phyloP scores from a whole-genome alignment of 2,329 filamentous ascomycete species.

The Calonectria montana region DNA sequence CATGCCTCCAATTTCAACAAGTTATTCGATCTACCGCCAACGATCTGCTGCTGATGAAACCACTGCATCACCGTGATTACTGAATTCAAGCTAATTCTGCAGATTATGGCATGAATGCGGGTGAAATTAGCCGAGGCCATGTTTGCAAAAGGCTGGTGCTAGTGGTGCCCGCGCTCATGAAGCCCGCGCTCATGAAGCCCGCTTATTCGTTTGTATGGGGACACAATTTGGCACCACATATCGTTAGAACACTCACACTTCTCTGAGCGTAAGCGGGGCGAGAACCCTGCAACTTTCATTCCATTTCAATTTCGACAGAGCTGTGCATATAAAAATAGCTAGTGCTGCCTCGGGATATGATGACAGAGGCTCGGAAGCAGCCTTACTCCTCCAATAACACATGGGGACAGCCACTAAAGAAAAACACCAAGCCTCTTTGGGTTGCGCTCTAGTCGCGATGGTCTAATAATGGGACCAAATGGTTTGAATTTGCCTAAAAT shows the following conservation, averaged over 20 bases:
- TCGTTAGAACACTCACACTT: background rate
- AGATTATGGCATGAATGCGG: background rate
- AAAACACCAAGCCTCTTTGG: too few species aligned
- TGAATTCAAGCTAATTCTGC: too few species aligned
- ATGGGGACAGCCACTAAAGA: too few species aligned
- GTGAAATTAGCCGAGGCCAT: background rate
- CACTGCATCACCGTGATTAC: too few species aligned
- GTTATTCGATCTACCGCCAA: background rate
- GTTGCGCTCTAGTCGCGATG: too few species aligned
- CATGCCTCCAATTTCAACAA: background rate
- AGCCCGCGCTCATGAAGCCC: background rate
- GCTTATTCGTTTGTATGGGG: background rate
- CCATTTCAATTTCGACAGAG: background rate
- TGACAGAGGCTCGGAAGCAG: background rate
- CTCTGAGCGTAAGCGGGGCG: background rate
- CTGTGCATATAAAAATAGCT: background rate
- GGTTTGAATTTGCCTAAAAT: too few species aligned
- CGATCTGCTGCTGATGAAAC: background rate
- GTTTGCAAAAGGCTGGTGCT: background rate
- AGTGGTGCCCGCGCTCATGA: background rate
- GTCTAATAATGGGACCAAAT: too few species aligned
- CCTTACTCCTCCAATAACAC: too few species aligned
- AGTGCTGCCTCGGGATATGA: background rate
- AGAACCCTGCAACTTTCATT: background rate
- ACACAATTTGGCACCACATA: background rate